These are phyloP conservation scores for Xylariaceae sp. DNA, from an alignment of 2,329 filamentous ascomycete species.

Conservation along the genomic window DNA sequence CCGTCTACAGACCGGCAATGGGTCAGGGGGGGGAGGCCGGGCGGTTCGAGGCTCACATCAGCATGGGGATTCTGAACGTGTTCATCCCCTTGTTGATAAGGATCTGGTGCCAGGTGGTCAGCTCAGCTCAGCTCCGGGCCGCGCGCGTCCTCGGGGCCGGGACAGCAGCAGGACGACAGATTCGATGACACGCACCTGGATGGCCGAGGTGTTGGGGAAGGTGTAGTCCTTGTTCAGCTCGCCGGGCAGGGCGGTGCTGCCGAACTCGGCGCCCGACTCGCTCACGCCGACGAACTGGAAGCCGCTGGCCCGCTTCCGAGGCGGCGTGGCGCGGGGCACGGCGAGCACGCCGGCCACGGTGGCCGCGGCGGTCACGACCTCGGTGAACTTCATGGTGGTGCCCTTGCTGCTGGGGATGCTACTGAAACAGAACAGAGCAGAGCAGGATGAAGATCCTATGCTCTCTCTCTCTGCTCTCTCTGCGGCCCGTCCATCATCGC, in stretches of 20 bases:
- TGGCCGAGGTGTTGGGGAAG: conserved; percentile 45
- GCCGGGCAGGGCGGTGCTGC: conserved; percentile 47
- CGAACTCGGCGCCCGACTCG: conserved; percentile 53
- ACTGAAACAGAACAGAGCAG: too few species aligned
- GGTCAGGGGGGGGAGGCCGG: not conserved
- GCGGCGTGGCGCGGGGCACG: conserved; percentile 18
- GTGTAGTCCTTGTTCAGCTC: conserved; percentile 49
- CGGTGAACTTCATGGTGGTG: conserved; percentile 27
- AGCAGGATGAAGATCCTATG: too few species aligned
- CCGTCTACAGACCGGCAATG: not conserved
- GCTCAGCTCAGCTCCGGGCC: too few species aligned
- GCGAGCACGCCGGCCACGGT: conserved; percentile 24
- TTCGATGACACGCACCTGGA: conserved; percentile 23
- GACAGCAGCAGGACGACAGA: too few species aligned
- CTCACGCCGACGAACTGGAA: conserved; percentile 30
- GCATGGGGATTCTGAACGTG: conserved; percentile 47
- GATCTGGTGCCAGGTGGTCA: too few species aligned
- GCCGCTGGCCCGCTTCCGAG: conserved; percentile 26
- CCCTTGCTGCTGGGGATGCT: too few species aligned
- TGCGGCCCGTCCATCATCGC: too few species aligned
- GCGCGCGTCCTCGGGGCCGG: too few species aligned
- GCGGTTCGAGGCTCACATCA: conserved; percentile 36
- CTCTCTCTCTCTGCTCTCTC: too few species aligned
- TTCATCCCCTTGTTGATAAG: conserved; percentile 47
- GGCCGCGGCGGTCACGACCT: conserved; percentile 23